Conservation (phyloP, 352 stramenopile species). For the Elongisporangium undulatum region DNA sequence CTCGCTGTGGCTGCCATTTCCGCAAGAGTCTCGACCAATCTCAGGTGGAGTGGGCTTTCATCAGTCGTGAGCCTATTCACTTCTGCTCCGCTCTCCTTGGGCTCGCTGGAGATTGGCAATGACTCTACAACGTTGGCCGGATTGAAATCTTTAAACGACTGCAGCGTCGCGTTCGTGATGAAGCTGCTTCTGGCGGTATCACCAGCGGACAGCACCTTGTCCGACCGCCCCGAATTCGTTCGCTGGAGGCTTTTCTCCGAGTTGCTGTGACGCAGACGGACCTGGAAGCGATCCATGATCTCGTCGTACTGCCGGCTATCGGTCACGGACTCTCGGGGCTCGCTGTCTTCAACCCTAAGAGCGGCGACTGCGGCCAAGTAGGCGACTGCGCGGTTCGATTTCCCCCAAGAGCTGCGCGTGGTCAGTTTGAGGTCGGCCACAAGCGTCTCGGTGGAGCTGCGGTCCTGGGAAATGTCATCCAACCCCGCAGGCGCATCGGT, state of each 20-base stretch:
- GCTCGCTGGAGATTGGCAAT: too few species aligned
- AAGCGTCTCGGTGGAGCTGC: too few species aligned
- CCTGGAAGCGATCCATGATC: slow-evolving; percentile 51
- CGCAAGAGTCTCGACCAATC: neutral
- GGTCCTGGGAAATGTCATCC: too few species aligned
- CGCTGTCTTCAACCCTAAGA: neutral
- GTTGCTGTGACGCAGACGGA: slow-evolving; percentile 20
- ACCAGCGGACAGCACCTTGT: neutral
- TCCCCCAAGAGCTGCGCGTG: neutral
- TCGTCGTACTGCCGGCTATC: slow-evolving; percentile 30
- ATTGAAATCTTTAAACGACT: too few species aligned
- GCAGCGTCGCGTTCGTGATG: too few species aligned
- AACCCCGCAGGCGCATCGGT: too few species aligned
- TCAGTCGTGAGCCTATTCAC: neutral
- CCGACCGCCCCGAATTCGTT: too few species aligned
- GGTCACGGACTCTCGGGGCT: neutral
- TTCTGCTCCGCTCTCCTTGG: too few species aligned
- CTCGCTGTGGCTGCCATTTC: neutral
- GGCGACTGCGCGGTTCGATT: neutral
- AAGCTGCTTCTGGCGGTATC: neutral
- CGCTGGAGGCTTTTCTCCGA: neutral
- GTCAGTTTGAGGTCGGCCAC: neutral
- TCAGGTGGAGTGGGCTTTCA: neutral
- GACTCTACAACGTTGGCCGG: too few species aligned
- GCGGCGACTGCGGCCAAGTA: neutral